These are phyloP conservation scores for Termitomyces sp. DNA, from an alignment of 768 basidiomycete species.

Conservation along the genomic window DNA sequence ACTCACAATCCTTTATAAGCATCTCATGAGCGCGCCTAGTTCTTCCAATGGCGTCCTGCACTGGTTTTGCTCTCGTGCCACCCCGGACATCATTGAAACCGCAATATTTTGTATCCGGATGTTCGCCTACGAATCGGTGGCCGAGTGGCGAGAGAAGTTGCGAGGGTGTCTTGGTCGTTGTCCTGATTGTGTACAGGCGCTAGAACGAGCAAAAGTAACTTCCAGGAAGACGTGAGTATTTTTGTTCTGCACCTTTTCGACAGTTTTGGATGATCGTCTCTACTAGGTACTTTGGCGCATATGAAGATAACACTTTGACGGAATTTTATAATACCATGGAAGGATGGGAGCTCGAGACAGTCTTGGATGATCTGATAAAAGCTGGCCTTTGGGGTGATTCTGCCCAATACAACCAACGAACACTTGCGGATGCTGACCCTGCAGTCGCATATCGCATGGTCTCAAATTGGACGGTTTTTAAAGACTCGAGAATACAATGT, in stretches of 20 bases:
- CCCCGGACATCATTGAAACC: constrained; percentile 49
- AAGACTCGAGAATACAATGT: constrained; percentile 38
- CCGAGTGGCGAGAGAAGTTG: constrained; percentile 59
- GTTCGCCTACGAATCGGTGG: constrained; percentile 70
- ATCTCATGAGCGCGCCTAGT: constrained; percentile 45
- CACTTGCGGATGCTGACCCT: constrained; percentile 39
- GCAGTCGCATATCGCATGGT: constrained; percentile 57
- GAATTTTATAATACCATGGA: constrained; percentile 61
- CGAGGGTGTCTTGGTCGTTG: constrained; percentile 56
- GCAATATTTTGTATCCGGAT: constrained; percentile 81
- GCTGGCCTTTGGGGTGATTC: constrained; percentile 19
- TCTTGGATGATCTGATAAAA: constrained; percentile 41
- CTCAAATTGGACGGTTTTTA: constrained; percentile 54
- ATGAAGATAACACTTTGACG: constrained; percentile 39
- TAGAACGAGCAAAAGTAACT: constrained; percentile 57
- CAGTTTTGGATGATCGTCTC: neutral
- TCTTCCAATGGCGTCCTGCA: constrained; percentile 43
- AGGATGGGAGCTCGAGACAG: constrained; percentile 54
- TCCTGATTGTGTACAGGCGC: constrained; percentile 59
- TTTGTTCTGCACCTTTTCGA: neutral
- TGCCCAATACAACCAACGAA: constrained; percentile 11
- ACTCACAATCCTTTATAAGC: constrained; percentile 44
- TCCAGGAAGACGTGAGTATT: constrained; percentile 67
- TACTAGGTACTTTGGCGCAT: constrained; percentile 70
- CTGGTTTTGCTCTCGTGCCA: constrained; percentile 75